Conservation (phyloP, 2,329 filamentous ascomycete species). For the Elsinoe ampelina region DNA sequence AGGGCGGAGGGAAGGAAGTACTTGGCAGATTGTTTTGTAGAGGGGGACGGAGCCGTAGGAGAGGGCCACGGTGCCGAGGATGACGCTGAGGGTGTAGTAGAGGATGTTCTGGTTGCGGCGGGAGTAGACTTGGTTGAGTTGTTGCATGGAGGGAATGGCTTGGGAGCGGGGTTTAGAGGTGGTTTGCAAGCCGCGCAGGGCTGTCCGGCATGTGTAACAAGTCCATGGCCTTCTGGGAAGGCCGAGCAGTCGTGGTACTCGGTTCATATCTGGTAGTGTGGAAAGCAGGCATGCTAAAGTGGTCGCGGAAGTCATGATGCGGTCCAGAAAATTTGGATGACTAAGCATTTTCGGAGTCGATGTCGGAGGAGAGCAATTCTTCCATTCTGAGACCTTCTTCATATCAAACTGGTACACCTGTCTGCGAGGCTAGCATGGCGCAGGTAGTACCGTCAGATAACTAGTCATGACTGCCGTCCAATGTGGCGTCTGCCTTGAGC, state of each 20-base stretch:
- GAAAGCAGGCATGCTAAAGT: neutral
- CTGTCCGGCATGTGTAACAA: neutral
- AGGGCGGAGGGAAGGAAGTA: neutral
- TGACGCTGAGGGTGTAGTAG: slow-evolving; percentile 66
- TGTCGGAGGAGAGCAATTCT: neutral
- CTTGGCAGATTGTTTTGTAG: slow-evolving; percentile 75
- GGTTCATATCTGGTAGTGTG: slow-evolving; percentile 14
- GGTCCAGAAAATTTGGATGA: slow-evolving; percentile 9
- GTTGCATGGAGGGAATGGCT: neutral
- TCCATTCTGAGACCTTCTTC: too few species aligned
- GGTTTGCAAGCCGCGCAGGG: neutral
- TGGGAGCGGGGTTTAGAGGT: neutral
- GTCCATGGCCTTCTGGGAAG: neutral
- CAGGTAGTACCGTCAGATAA: too few species aligned
- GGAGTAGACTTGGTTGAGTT: slow-evolving; percentile 19
- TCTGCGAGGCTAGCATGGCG: too few species aligned
- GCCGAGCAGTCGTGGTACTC: neutral
- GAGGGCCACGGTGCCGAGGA: slow-evolving; percentile 68
- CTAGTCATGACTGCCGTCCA: slow-evolving; percentile 16
- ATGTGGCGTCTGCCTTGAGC: slow-evolving; percentile 36
- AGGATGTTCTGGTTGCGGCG: slow-evolving; percentile 32
- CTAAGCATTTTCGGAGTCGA: slow-evolving; percentile 10
- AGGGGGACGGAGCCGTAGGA: slow-evolving; percentile 77
- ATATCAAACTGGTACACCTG: too few species aligned
- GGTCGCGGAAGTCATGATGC: neutral